phyloP scores from a whole-genome alignment of 2,329 filamentous ascomycete genomes.

The Fusarium proliferatum region DNA sequence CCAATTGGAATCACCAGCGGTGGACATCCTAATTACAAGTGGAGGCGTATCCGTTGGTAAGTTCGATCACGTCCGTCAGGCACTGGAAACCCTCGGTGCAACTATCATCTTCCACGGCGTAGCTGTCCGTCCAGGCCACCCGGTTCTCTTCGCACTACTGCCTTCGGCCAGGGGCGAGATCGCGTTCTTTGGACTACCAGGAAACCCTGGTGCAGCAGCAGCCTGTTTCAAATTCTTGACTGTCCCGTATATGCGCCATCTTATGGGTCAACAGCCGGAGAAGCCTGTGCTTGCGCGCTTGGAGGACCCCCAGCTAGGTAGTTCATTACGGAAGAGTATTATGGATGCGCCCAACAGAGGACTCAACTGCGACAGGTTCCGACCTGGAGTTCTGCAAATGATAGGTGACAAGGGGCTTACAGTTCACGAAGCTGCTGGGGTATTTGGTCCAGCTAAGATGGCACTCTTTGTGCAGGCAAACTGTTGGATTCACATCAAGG shows the following conservation, averaged over 20 bases:
- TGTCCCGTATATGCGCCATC: not conserved
- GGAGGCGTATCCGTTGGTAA: not conserved
- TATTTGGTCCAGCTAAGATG: not conserved
- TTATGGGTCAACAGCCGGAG: rapidly evolving
- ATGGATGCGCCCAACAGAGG: not conserved
- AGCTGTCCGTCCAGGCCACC: not conserved
- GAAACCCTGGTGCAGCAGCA: not conserved
- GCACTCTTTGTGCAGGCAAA: not conserved
- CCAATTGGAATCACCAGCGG: not conserved
- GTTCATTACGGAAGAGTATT: not conserved
- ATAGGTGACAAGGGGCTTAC: rapidly evolving
- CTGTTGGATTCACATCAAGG: not conserved
- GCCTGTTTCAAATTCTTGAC: not conserved
- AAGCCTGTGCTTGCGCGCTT: not conserved
- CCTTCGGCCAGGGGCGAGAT: rapidly evolving
- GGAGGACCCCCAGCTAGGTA: not conserved
- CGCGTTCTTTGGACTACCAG: not conserved
- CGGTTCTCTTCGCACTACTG: not conserved
- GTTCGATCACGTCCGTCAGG: not conserved
- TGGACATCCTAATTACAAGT: not conserved
- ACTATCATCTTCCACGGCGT: not conserved
- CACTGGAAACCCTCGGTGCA: not conserved
- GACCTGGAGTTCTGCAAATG: not conserved
- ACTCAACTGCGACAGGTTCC: not conserved
- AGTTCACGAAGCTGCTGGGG: not conserved